Conservation (phyloP, 768 basidiomycete genomes). For the Galerina sulciceps region DNA sequence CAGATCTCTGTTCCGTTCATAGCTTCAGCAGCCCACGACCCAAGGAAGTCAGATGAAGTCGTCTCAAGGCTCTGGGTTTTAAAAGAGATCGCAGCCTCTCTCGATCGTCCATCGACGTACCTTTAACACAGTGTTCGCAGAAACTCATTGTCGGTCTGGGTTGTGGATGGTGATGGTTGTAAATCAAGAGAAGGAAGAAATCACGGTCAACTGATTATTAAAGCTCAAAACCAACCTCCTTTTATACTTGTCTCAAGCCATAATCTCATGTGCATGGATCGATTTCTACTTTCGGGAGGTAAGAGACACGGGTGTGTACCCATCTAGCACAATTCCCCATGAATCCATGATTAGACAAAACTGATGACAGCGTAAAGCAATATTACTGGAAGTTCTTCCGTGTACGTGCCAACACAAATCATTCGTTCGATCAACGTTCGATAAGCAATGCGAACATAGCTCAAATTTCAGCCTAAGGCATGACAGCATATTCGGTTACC, state of each 20-base stretch:
- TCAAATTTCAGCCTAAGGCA: no score
- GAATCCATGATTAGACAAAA: background rate
- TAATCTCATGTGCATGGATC: background rate
- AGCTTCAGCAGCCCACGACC: background rate
- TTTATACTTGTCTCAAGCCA: background rate
- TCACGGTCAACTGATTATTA: background rate
- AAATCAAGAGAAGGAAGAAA: background rate
- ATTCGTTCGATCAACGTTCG: no score
- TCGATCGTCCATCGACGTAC: background rate
- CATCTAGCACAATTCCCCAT: no score
- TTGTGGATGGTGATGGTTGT: background rate
- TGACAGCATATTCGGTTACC: no score
- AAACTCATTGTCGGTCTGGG: slow-evolving; percentile 31
- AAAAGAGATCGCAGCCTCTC: no score
- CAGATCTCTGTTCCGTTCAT: background rate
- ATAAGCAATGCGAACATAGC: no score
- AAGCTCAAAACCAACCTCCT: background rate
- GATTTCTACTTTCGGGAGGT: background rate
- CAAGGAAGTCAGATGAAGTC: slow-evolving; percentile 26
- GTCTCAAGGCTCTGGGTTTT: no score
- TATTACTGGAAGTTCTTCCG: no score
- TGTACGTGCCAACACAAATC: no score
- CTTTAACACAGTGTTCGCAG: slow-evolving; percentile 26
- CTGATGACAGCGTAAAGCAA: background rate
- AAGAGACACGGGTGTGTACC: background rate